A percentile compares a stretch with the other conserved stretches of the same genome.
These are phyloP conservation scores for Mycena filopes DNA, from an alignment of 768 basidiomycete genomes.

Conservation along the genomic window DNA sequence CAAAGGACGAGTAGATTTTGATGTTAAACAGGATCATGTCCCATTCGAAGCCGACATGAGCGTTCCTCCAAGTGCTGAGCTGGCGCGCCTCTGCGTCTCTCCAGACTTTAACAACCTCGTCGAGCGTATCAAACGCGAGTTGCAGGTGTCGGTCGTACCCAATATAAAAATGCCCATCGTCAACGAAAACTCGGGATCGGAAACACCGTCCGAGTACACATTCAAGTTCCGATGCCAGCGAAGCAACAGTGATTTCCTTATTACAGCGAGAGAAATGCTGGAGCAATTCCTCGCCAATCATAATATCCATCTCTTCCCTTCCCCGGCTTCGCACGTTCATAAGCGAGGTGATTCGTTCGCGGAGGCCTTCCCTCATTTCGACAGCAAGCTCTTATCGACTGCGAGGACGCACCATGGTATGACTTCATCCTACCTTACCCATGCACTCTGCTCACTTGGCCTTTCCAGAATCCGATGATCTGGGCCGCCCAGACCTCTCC, in stretches of 20 bases:
- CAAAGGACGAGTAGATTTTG: neutral
- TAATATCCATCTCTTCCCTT: constrained; percentile 85
- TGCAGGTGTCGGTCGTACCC: constrained; percentile 90
- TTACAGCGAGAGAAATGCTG: constrained; percentile 89
- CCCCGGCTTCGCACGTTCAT: constrained; percentile 80
- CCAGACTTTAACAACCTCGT: constrained; percentile 88
- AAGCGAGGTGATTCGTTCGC: constrained; percentile 93
- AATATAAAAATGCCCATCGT: constrained; percentile 70
- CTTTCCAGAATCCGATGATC: constrained; percentile 75
- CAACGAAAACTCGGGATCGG: constrained; percentile 59
- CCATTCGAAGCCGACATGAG: constrained; percentile 96
- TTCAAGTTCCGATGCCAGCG: constrained; percentile 97
- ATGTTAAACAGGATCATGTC: constrained; percentile 80
- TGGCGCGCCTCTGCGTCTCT: constrained; percentile 78
- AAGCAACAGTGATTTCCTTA: constrained; percentile 93
- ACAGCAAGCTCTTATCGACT: constrained; percentile 91
- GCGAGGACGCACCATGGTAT: constrained; percentile 70
- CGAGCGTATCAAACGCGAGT: constrained; percentile 92
- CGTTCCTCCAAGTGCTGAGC: constrained; percentile 84
- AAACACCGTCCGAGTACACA: constrained; percentile 79
- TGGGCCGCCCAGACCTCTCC: constrained; percentile 76
- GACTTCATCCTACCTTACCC: constrained; percentile 33
- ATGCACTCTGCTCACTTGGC: constrained; percentile 14
- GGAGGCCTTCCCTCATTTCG: constrained; percentile 96
- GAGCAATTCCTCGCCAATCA: constrained; percentile 91